These are phyloP conservation scores for Pelargonium citronellum DNA, from an alignment of 441 rosid species.

Conservation along the genomic window DNA sequence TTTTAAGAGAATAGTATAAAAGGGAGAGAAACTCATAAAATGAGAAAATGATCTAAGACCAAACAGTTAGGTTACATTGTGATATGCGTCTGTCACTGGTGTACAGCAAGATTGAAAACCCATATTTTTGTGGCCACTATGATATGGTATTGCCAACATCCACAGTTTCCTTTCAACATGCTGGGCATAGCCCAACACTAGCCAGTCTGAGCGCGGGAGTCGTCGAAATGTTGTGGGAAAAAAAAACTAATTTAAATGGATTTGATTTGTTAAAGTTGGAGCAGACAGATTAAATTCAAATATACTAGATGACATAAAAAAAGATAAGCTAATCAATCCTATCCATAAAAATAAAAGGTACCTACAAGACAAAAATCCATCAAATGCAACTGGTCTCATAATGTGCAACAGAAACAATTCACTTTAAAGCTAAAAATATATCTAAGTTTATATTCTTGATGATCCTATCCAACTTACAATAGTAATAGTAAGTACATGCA, in stretches of 20 bases:
- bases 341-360: neutral
- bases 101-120: neutral
- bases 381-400: neutral
- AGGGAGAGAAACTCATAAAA: neutral
- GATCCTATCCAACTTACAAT: neutral
- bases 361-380: neutral
- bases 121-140: neutral
- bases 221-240: neutral
- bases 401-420: neutral
- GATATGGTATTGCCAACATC: neutral
- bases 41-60: neutral
- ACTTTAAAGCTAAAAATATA: neutral
- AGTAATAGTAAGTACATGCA: neutral
- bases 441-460: neutral
- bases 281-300: neutral
- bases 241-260: neutral
- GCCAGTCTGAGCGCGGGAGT: neutral
- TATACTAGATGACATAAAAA: neutral
- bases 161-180: neutral
- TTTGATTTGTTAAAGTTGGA: neutral
- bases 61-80: neutral
- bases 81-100: neutral
- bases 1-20: neutral
- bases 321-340: neutral
- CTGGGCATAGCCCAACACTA: neutral